phyloP scores from a whole-genome alignment of 164 flowering plant genomes.

The Umbilicus rupestris region DNA sequence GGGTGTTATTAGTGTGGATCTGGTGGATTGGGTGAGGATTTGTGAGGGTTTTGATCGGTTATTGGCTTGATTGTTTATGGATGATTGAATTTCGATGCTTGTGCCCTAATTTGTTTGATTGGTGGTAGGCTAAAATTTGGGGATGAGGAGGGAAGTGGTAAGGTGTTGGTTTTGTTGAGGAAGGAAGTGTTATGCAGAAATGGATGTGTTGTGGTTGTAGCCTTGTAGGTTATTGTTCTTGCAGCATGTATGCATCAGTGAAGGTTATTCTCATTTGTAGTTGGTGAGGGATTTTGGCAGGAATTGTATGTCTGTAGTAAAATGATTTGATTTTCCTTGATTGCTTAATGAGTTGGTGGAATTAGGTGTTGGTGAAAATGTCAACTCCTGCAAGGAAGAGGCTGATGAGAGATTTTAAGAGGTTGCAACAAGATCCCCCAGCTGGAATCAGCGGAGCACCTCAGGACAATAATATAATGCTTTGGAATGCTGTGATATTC shows the following conservation, averaged over 20 bases:
- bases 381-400: slow-evolving; percentile 72
- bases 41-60: neutral
- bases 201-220: too few species aligned
- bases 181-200: too few species aligned
- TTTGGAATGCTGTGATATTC: slow-evolving; percentile 78
- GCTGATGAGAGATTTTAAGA: slow-evolving; percentile 73
- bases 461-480: slow-evolving; percentile 66
- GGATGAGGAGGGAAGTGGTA: too few species aligned
- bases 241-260: too few species aligned
- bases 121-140: neutral
- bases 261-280: too few species aligned
- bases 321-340: neutral
- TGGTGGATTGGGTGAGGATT: neutral
- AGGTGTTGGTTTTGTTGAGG: too few species aligned
- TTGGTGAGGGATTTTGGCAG: too few species aligned
- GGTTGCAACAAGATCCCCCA: slow-evolving; percentile 75
- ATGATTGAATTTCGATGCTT: slow-evolving; percentile 1
- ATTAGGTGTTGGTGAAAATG: slow-evolving; percentile 29
- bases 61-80: neutral
- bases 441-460: slow-evolving; percentile 77
- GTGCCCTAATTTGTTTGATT: neutral
- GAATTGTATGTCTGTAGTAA: neutral
- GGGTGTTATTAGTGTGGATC: neutral
- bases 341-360: neutral
- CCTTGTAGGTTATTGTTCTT: too few species aligned